Evolutionary conservation across 2,329 filamentous ascomycete species (phyloP).

Genomic region (Eutypella sp.): DNA sequence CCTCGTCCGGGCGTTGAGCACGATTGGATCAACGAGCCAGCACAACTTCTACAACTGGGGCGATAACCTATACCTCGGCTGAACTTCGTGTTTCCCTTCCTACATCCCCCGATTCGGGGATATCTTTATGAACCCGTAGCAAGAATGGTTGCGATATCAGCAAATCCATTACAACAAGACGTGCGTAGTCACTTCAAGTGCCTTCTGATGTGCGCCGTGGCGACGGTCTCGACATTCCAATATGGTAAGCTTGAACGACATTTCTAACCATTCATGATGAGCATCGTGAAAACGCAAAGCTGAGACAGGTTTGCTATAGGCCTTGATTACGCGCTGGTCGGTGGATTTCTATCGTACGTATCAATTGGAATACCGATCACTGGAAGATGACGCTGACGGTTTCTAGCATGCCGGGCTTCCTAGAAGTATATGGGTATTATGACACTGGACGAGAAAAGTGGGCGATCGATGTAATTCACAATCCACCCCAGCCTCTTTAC

Average conservation of each 20-base stretch:
- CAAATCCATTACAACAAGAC: slow-evolving; percentile 24
- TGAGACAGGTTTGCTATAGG: too few species aligned
- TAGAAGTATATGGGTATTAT: slow-evolving; percentile 29
- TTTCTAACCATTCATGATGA: background rate
- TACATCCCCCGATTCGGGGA: too few species aligned
- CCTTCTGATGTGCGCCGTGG: slow-evolving; percentile 23
- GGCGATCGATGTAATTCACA: slow-evolving; percentile 22
- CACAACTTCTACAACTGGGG: too few species aligned
- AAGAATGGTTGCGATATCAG: slow-evolving; percentile 20
- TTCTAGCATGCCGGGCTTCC: slow-evolving; percentile 28
- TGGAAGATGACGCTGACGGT: background rate
- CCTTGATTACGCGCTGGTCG: slow-evolving; percentile 28
- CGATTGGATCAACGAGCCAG: background rate
- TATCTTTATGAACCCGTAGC: too few species aligned
- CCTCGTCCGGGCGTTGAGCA: background rate
- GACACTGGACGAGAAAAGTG: slow-evolving; percentile 17
- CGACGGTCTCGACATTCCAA: slow-evolving; percentile 28
- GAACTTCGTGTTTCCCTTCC: too few species aligned
- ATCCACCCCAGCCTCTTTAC: background rate
- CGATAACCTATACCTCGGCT: too few species aligned
- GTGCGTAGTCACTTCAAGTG: slow-evolving; percentile 25
- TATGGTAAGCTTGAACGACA: too few species aligned
- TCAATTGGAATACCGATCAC: too few species aligned
- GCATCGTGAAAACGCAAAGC: too few species aligned
- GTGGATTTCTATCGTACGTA: slow-evolving; percentile 27